Evolutionary conservation across 345 rosid genomes (phyloP), one percentile per base, ranked within the genome.

Genomic region (Salix brachista): DNA sequence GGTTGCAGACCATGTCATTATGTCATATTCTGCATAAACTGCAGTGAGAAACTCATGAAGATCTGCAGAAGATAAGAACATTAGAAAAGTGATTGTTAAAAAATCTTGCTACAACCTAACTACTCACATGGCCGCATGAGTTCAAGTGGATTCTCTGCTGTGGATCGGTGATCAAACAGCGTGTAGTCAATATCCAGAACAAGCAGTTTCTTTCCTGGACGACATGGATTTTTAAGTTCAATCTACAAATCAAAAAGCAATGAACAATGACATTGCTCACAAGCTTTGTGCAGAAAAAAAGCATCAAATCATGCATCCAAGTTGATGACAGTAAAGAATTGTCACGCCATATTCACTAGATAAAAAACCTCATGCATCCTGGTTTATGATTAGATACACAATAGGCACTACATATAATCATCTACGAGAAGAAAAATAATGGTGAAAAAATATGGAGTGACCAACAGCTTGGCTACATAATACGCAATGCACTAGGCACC

Each of bases 1-100:
- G 78, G 98, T 95, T 70, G 99, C 97, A 65, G 99, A 93, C 98
- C 99, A 93, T 77, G 91, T 95, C 85, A 93, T 93, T 76, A 95
- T 91, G 86, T 93, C 99, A 62, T 95, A 95, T 75, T 90, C 96
- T 17, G 92, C 89, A 81, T 95, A 91, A 8, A 88, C 93, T 67
- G 98, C 94, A 42, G 97, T 85, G 77, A 95, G 96, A 90, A 95
- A 95, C 86, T 95, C 98, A 73, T 93, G 98, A 80, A 95, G 93
- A 90, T 89, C 99, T 95, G 88, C 88, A 83, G 14, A 78, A 60
- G 32, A 74, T 30, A 79, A 71, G 2, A 46, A 16, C 32, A 75
- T 80, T 28, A 79, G 19, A 6, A 41, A 69, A 71, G 21, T 32
- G 41, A 41, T 21, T 12, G 8, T 50, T 19, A 46, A n/a, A 42